Base-by-base conservation (phyloP, 176 grass and related monocot genomes). In the Lolium perenne region DNA sequence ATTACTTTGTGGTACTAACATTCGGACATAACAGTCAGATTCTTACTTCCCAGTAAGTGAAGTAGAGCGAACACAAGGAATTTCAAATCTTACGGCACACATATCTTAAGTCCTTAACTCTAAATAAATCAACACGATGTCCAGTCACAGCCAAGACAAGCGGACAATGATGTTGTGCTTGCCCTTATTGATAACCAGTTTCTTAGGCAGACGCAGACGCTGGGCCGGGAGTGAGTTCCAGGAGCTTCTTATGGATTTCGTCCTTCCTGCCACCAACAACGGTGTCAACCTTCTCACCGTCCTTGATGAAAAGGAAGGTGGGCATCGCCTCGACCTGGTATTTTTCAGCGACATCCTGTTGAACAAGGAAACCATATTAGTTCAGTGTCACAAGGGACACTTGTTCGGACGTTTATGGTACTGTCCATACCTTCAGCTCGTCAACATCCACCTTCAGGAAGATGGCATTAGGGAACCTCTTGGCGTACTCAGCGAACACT, bases 361-460 rank as follows among this genome's bases (percentile, higher is more conserved):
- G 20, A 77, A 29, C 1, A 55, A 68, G 13, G 45, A 69, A 50
- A 66, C 5, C 40, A 1, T 11, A 72, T 40, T 53, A 86, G 50
- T 26, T 68, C 61, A 20, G 6, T 1, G 18, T 35, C 46, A 49
- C 11, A 14, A 2, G 38, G 21, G 29, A 4, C 13, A 17, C 6
- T 14, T 20, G 14, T 46, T 60, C 10, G 2, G 16, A 47, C 17
- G 20, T 53, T 69, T 38, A 1, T 71, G 41, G 20, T 8, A 11
- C 3, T 0, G 9, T n/a, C 13, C 77, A 62, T 69, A 94, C 95
- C 92, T 89, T 91, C 49, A 97, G 63, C 67, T 97, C 86, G 10
- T 94, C 95, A 14, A 97, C 92, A 10, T 97, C 95, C 38, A 94
- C 88, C 85, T 86, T 94, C 49, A 97, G 79, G 84, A 94, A 97